Conservation (phyloP, 805 yeast genomes). For the Ogataea sp. region DNA sequence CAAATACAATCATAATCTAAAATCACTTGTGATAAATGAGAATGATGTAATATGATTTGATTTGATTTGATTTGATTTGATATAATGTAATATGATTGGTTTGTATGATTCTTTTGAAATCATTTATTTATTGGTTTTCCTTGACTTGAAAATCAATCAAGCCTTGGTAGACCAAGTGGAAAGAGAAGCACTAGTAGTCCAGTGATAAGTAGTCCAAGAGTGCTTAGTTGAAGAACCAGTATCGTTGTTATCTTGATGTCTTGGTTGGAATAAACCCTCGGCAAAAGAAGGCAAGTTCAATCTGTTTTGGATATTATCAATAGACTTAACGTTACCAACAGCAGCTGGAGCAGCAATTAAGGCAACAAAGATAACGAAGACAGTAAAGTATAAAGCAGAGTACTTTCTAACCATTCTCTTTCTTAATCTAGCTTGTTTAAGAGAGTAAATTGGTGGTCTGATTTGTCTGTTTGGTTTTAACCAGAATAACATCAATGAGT, state of each 20-base stretch:
- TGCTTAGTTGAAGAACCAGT: slow-evolving; percentile 47
- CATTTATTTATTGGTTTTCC: not conserved
- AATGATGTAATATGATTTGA: not conserved
- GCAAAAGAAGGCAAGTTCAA: slow-evolving; percentile 25
- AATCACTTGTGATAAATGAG: not conserved
- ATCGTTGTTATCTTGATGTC: slow-evolving; percentile 72
- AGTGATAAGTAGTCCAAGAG: slow-evolving; percentile 30
- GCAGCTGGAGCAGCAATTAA: slow-evolving; percentile 93
- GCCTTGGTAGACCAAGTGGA: slow-evolving; percentile 43
- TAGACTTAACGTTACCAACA: slow-evolving; percentile 36
- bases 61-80: not conserved
- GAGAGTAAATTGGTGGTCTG: slow-evolving; percentile 94
- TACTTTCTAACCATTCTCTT: slow-evolving; percentile 97
- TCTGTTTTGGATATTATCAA: slow-evolving; percentile 30
- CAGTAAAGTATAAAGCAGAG: slow-evolving; percentile 66
- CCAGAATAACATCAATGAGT: slow-evolving; percentile 98
- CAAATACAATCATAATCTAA: not conserved
- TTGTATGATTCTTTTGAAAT: not conserved
- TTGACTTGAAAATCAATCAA: slow-evolving; percentile 11
- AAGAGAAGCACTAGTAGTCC: slow-evolving; percentile 36
- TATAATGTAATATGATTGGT: not conserved
- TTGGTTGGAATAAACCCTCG: slow-evolving; percentile 84
- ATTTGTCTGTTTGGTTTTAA: slow-evolving; percentile 94
- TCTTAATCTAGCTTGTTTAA: slow-evolving; percentile 93
- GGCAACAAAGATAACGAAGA: slow-evolving; percentile 63